Base-by-base conservation (phyloP, 2,329 filamentous ascomycete genomes). In the Diaporthe helianthi region DNA sequence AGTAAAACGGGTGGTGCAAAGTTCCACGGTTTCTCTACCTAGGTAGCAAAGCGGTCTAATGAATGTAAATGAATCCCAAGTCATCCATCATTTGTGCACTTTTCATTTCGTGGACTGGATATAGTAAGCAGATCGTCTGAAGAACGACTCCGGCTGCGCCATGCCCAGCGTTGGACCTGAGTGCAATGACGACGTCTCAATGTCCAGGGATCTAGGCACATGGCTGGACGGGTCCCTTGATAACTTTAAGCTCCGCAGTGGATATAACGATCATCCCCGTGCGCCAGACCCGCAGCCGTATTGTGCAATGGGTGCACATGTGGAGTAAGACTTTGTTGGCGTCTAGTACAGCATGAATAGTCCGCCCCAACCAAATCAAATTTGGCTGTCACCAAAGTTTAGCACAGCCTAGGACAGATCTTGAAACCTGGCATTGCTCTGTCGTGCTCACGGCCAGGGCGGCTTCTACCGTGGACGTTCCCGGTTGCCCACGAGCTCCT, bases 251-350 rank as follows among this genome's bases (percentile, higher is more conserved):
- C 58, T 47, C 58, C 58, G 58, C 58, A 61, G 58, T 61, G 58
- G 58, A 61, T 61, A 61, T 61, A 61, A 61, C 41, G 58, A 61
- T 61, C 58, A 61, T 41, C 58, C n/a, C n/a, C n/a, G n/a, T n/a
- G n/a, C n/a, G n/a, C n/a, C 8, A 61, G 58, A 47, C 58, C 58
- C 58, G 58, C 58, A 47, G 19, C 26, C 24, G 41, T 47, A 33
- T 41, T 41, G 29, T 47, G 26, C 58, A 47, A 47, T 3, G 58
- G n/a, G n/a, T n/a, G n/a, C n/a, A n/a, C n/a, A n/a, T 41, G 41
- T 61, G 26, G 58, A 47, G 58, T 61, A 9, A 15, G 41, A 10
- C 24, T 19, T 12, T 19, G 9, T 61, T 29, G 54, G 38, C 58
- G 47, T 47, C 22, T 41, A 33, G 55, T 61, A 61, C 58, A 61